Percentiles rank a stretch among this genome's conserved stretches.
phyloP scores from a whole-genome alignment of 305 asterid species.

The Fraxinus sp. region DNA sequence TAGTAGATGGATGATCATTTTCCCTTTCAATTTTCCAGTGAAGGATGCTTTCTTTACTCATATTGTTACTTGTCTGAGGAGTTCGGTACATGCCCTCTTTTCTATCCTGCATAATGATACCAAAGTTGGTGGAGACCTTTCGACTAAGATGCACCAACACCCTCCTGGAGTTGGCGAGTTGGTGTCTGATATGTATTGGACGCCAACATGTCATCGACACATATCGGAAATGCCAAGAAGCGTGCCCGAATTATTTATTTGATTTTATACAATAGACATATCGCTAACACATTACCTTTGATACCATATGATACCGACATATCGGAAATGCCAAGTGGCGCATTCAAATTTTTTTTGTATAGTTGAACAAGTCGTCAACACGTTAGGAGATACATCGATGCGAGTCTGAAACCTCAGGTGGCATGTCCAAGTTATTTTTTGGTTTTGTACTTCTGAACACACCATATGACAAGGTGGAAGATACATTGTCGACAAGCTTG shows the following conservation, averaged over 20 bases:
- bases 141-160: background rate
- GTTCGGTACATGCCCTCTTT: background rate
- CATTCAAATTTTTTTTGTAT: background rate
- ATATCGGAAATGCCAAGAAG: background rate
- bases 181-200: background rate
- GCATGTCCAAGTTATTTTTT: background rate
- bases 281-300: background rate
- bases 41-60: background rate
- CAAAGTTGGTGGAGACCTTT: background rate
- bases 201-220: background rate
- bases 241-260: background rate
- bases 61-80: background rate
- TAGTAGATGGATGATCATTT: background rate
- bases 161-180: background rate
- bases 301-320: background rate
- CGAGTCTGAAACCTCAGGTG: background rate
- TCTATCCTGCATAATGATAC: background rate
- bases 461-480: background rate
- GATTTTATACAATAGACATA: background rate
- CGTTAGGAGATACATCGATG: background rate
- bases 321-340: background rate
- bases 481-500: background rate
- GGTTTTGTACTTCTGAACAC: background rate
- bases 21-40: background rate
- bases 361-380: background rate